Conservation (phyloP, 23 red algal genomes). For the Agarophyton chilense region DNA sequence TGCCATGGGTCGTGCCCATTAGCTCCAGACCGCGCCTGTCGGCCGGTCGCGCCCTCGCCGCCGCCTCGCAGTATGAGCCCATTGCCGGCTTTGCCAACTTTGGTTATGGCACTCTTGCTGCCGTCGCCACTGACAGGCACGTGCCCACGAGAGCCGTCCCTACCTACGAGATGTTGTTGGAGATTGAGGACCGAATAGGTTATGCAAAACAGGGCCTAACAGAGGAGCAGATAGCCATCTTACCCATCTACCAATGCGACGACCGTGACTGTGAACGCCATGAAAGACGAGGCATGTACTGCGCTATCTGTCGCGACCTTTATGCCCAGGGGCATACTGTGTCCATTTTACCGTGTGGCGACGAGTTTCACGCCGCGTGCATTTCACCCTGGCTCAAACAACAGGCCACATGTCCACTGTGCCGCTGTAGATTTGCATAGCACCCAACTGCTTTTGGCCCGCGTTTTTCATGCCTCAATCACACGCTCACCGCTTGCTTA, state of each 20-base stretch:
- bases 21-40: slow-evolving; percentile 25
- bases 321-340: slow-evolving; percentile 1
- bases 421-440: slow-evolving; percentile 66
- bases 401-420: slow-evolving; percentile 63
- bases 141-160: not conserved
- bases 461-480: not conserved
- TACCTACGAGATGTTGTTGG: slow-evolving; percentile 50
- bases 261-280: not conserved
- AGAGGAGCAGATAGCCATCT: slow-evolving; percentile 51
- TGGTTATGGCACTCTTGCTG: slow-evolving; percentile 25
- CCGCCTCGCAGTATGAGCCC: slow-evolving; percentile 7
- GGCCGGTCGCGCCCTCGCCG: slow-evolving; percentile 4
- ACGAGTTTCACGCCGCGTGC: slow-evolving; percentile 65
- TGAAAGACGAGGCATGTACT: slow-evolving; percentile 29
- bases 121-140: not conserved
- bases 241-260: slow-evolving; percentile 34
- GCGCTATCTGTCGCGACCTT: slow-evolving; percentile 57
- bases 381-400: slow-evolving; percentile 67
- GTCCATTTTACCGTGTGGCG: slow-evolving; percentile 52
- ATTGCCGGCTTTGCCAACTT: slow-evolving; percentile 17
- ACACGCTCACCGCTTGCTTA: not conserved
- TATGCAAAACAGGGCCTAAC: slow-evolving; percentile 48
- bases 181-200: slow-evolving; percentile 45
- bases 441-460: not conserved
- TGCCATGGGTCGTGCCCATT: slow-evolving; percentile 35